A percentile compares a stretch with the other conserved stretches of the same genome.
Evolutionary conservation across 345 rosid species (phyloP).

Genomic region (Melaleuca alternifolia): DNA sequence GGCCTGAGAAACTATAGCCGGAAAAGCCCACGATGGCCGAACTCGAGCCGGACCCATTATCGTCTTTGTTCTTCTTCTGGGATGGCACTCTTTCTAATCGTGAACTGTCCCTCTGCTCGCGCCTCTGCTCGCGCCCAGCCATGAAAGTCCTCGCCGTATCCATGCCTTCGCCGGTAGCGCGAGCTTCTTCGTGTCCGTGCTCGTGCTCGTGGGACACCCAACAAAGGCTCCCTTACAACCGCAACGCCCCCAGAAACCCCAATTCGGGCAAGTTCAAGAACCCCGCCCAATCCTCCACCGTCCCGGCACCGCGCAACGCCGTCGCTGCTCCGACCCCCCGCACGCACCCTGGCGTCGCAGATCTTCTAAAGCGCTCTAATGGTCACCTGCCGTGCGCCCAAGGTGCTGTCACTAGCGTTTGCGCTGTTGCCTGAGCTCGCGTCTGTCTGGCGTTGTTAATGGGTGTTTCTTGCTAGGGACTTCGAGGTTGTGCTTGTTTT

Average conservation of each 20-base stretch:
- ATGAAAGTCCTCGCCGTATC: not conserved
- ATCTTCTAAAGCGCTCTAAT: constrained; percentile 45
- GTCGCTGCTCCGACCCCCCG: constrained; percentile 9
- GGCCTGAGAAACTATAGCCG: not conserved
- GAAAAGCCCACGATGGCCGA: not conserved
- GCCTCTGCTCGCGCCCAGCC: not conserved
- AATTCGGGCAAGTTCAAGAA: constrained; percentile 5
- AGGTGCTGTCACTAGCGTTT: constrained; percentile 19
- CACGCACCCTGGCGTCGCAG: constrained; percentile 24
- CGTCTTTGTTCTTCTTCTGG: not conserved
- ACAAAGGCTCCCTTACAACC: constrained; percentile 56
- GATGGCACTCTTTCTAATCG: not conserved
- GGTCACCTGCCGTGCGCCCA: constrained; percentile 15
- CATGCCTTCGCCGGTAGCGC: not conserved
- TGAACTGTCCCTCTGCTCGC: not conserved
- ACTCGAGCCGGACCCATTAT: not conserved
- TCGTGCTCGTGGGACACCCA: constrained; percentile 66
- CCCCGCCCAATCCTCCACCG: constrained; percentile 1
- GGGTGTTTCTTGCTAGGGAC: not conserved
- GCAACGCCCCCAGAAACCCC: constrained; percentile 53
- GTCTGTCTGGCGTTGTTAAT: not conserved
- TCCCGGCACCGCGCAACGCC: not conserved
- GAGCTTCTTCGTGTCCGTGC: not conserved
- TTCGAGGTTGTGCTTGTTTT: too few relatives aligned
- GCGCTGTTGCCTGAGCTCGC: not conserved